Conservation (phyloP, 1,284 basidiomycete species). For the Pseudozyma sp. region DNA sequence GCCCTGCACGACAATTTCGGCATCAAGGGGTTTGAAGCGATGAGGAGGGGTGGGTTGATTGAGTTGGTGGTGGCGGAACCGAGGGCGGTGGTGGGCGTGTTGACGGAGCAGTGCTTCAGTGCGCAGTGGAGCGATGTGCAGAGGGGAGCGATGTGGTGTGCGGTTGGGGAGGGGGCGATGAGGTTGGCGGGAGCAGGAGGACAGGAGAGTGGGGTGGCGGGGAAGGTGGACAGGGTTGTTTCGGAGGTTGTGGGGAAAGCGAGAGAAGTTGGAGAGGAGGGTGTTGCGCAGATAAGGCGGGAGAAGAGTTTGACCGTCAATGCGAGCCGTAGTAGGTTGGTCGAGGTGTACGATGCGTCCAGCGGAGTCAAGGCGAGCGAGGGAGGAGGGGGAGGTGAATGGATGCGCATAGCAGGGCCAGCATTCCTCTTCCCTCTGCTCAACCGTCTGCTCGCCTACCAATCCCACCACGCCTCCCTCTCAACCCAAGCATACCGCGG, state of each 20-base stretch:
- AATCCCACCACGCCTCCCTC: not conserved
- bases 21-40: constrained; percentile 80
- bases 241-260: constrained; percentile 12
- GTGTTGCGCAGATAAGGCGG: constrained; percentile 30
- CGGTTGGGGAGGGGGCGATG: constrained; percentile 83
- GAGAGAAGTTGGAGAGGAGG: constrained; percentile 32
- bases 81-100: constrained; percentile 75
- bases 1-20: constrained; percentile 86
- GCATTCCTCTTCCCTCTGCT: constrained; percentile 80
- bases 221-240: constrained; percentile 15
- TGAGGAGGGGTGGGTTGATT: constrained; percentile 79
- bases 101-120: constrained; percentile 90
- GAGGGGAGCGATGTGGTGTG: constrained; percentile 84
- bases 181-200: constrained; percentile 72
- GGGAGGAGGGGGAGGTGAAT: not conserved
- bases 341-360: not conserved
- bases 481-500: constrained; percentile 52
- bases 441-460: constrained; percentile 81
- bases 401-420: constrained; percentile 45
- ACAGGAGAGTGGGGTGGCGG: not conserved
- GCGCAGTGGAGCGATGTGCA: constrained; percentile 89
- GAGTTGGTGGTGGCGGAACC: constrained; percentile 85
- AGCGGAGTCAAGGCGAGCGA: not conserved
- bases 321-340: not conserved
- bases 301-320: constrained; percentile 4